phyloP scores from a whole-genome alignment of 257 asterid genomes.

The Solanum etuberosum region DNA sequence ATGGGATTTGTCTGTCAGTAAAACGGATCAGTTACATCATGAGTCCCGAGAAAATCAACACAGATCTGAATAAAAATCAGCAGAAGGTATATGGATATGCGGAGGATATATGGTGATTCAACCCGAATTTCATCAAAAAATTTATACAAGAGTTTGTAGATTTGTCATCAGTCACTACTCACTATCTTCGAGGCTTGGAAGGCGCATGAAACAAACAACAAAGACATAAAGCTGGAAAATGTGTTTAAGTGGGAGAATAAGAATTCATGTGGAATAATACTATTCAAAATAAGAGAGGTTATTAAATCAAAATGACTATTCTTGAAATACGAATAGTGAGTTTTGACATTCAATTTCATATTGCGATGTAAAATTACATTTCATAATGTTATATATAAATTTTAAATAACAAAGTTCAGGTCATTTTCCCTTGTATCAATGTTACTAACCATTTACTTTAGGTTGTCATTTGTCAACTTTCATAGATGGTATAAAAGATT shows the following conservation, averaged over 20 bases:
- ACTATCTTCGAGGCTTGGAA: too few relatives aligned
- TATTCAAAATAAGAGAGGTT: too few relatives aligned
- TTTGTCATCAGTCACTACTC: neutral
- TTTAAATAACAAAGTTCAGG: too few relatives aligned
- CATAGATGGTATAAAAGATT: too few relatives aligned
- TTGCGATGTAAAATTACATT: too few relatives aligned
- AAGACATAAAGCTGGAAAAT: neutral
- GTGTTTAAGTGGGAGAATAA: neutral
- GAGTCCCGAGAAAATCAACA: constrained; percentile 6
- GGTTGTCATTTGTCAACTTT: neutral
- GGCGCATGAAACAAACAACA: neutral
- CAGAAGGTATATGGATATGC: constrained; percentile 5
- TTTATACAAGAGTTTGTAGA: neutral
- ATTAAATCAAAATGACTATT: neutral
- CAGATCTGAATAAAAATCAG: constrained; percentile 5
- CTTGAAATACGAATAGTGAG: too few relatives aligned
- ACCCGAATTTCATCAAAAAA: neutral
- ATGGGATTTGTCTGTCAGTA: constrained; percentile 6
- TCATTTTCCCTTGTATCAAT: neutral
- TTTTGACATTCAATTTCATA: too few relatives aligned
- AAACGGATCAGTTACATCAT: constrained; percentile 6
- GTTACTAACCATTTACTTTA: neutral
- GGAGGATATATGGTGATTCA: constrained; percentile 8
- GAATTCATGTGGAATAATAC: too few relatives aligned
- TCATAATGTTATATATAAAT: too few relatives aligned